Evolutionary conservation across 2,329 filamentous ascomycete genomes (phyloP), one percentile per base, ranked within the genome.

Genomic region (Alternaria novae-zelandiae): DNA sequence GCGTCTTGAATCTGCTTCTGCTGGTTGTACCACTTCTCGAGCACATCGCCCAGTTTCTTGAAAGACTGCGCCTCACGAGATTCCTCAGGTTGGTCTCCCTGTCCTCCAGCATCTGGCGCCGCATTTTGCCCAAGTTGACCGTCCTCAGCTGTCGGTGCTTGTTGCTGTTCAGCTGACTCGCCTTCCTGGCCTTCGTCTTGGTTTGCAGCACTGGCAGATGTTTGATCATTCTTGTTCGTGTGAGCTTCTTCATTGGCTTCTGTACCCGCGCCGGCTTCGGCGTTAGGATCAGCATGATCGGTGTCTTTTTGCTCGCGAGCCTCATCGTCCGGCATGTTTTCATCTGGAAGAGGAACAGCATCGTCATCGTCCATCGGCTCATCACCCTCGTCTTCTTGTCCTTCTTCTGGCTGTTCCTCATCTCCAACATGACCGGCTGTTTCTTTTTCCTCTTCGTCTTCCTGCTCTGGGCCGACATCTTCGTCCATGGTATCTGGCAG

Each of bases 1-100:
- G 80, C 73, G 30, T 82, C 79, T 12, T 78, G 79, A 71, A 99
- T 98, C 65, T 97, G 91, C 50, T 88, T 88, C 73, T 96, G 92
- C 74, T 94, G 92, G 62, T 92, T 88, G 79, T 98, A 94, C 93
- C 94, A 99, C 71, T 91, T 89, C 78, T 98, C 94, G 30, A 99
- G 85, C 6, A 93, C 91, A 82, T 99, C 94, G 21, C 96, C 96
- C 28, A 99, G 87, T 75, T 97, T 96, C 82, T 96, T 96, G 85
- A 97, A 97, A 1, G 94, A 92, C 70, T 96, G 89, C 49, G 84
- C 82, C 55, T 87, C 79, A 6, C 75, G 73, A 17, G 75, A 73
- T 41, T 83, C 79, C 68, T 84, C 77, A 15, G 79, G 60, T 45
- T 77, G 74, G 53, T 81, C 78, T 20, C 75, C 74, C n/a, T 70